Percentiles rank a stretch among this genome's conserved stretches.
phyloP scores from a whole-genome alignment of 805 yeast genomes.

The Hanseniaspora jakobsenii region DNA sequence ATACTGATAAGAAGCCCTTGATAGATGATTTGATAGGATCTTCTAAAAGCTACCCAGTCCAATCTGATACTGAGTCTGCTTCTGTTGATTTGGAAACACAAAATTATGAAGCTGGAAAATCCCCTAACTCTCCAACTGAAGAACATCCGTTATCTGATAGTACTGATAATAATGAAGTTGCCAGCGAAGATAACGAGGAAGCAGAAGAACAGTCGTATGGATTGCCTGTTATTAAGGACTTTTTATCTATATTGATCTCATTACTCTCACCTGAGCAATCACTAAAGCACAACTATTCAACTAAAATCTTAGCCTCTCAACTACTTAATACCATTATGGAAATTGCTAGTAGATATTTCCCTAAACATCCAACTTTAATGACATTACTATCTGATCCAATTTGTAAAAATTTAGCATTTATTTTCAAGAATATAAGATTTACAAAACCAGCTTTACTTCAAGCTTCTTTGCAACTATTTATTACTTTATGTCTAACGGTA shows the following conservation, averaged over 20 bases:
- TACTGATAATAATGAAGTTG: slow-evolving; percentile 5
- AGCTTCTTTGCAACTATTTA: slow-evolving; percentile 61
- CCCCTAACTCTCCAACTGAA: background rate
- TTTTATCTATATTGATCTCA: slow-evolving; percentile 60
- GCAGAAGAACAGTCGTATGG: slow-evolving; percentile 37
- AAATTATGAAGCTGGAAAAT: slow-evolving; percentile 18
- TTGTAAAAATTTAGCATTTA: slow-evolving; percentile 73
- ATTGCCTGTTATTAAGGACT: slow-evolving; percentile 62
- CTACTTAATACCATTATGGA: slow-evolving; percentile 71
- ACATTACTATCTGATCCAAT: slow-evolving; percentile 63
- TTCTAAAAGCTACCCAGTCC: slow-evolving; percentile 16
- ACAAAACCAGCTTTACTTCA: slow-evolving; percentile 65
- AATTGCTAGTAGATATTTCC: slow-evolving; percentile 54
- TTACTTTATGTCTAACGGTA: slow-evolving; percentile 56
- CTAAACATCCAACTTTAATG: slow-evolving; percentile 52
- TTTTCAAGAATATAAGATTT: slow-evolving; percentile 46
- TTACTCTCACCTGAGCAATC: slow-evolving; percentile 73
- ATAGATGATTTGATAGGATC: slow-evolving; percentile 13
- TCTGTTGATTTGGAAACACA: background rate
- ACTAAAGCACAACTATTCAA: slow-evolving; percentile 73
- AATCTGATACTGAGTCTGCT: background rate
- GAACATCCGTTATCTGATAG: slow-evolving; percentile 16
- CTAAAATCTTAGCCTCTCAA: slow-evolving; percentile 70
- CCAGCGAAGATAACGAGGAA: slow-evolving; percentile 9
- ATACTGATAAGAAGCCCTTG: slow-evolving; percentile 14